Evolutionary conservation across 2,329 filamentous ascomycete species (phyloP).

Genomic region (Aspergillus pseudoviridinutans): DNA sequence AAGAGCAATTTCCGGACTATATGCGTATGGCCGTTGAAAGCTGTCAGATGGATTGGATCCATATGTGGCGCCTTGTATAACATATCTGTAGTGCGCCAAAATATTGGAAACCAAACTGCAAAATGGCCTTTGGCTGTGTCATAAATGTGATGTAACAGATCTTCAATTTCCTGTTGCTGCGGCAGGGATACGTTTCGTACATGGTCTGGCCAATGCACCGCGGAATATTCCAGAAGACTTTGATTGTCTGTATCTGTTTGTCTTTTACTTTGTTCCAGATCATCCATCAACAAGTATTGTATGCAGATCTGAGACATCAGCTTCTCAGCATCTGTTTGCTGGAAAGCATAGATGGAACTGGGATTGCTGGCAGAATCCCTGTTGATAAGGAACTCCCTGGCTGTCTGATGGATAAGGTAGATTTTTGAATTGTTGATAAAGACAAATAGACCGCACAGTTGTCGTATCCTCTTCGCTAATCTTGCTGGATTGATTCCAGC

Average conservation of each 20-base stretch:
- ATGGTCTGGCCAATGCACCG: background rate
- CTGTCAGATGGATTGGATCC: background rate
- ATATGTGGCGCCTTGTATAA: too few species aligned
- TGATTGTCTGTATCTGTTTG: background rate
- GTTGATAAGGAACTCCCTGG: constrained; percentile 1
- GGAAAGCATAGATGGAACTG: background rate
- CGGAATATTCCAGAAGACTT: background rate
- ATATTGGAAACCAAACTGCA: background rate
- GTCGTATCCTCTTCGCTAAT: background rate
- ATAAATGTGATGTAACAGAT: background rate
- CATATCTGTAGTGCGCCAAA: too few species aligned
- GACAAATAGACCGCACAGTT: constrained; percentile 12
- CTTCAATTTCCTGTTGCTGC: background rate
- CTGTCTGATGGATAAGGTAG: constrained; percentile 17
- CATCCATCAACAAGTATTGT: background rate
- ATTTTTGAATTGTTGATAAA: constrained; percentile 12
- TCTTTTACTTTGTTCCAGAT: background rate
- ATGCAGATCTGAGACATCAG: background rate
- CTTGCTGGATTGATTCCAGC: background rate
- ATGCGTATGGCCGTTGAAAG: background rate
- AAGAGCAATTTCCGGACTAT: background rate
- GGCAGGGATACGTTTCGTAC: background rate
- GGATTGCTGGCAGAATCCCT: background rate
- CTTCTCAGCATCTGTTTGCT: background rate
- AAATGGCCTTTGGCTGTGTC: too few species aligned